Percentiles rank a stretch among this genome's conserved stretches.
Conservation (phyloP, 805 yeast species). For the Clavispora carvajalis region DNA sequence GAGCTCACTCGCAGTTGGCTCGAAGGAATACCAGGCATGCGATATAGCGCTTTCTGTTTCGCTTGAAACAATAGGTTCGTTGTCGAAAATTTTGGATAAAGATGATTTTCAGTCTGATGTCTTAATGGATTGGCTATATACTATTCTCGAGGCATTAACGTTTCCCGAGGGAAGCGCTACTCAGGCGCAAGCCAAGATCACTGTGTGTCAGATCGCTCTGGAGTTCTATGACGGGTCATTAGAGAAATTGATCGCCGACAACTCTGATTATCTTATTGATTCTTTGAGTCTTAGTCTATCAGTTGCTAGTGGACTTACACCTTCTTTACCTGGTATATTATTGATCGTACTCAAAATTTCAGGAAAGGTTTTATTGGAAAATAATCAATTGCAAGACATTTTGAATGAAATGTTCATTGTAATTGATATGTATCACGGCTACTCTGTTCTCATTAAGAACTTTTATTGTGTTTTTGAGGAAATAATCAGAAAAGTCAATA, state of each 20-base stretch:
- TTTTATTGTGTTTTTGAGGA: slow-evolving; percentile 68
- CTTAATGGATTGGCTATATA: slow-evolving; percentile 65
- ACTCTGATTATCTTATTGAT: slow-evolving; percentile 79
- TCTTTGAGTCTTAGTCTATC: slow-evolving; percentile 66
- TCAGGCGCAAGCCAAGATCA: slow-evolving; percentile 50
- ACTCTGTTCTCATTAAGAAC: slow-evolving; percentile 63
- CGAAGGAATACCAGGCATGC: slow-evolving; percentile 5
- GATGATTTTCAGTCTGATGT: slow-evolving; percentile 42
- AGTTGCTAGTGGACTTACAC: slow-evolving; percentile 60
- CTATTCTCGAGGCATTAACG: slow-evolving; percentile 69
- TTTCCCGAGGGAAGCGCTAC: slow-evolving; percentile 40
- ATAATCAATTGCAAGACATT: slow-evolving; percentile 62
- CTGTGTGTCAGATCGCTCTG: slow-evolving; percentile 42
- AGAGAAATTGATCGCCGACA: slow-evolving; percentile 50
- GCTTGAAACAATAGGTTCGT: slow-evolving; percentile 38
- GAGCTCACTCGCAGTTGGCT: background rate
- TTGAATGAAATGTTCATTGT: slow-evolving; percentile 69
- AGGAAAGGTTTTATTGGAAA: slow-evolving; percentile 55
- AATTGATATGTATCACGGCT: slow-evolving; percentile 82
- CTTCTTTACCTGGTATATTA: slow-evolving; percentile 66
- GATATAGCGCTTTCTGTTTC: slow-evolving; percentile 36
- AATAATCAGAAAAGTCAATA: slow-evolving; percentile 44
- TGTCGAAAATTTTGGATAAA: slow-evolving; percentile 19
- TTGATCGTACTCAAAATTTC: slow-evolving; percentile 65
- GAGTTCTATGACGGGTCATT: slow-evolving; percentile 54